These are phyloP conservation scores for Mortierella alpina DNA, from an alignment of 192 early-diverging fungal species.

Conservation along the genomic window DNA sequence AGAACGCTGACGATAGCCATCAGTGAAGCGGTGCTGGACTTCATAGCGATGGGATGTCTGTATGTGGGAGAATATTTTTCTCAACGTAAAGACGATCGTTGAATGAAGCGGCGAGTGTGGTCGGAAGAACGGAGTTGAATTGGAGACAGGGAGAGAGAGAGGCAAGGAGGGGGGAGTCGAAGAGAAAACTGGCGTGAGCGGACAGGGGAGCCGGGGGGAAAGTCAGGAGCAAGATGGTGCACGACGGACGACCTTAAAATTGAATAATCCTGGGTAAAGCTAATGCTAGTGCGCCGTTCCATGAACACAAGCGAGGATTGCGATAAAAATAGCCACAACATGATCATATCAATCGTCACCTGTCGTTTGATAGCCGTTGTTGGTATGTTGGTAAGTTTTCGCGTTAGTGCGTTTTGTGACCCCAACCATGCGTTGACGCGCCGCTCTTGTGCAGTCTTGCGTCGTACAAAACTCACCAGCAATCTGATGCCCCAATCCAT, in stretches of 20 bases:
- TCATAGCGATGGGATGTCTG: neutral
- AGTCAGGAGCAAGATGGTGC: neutral
- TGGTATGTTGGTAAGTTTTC: neutral
- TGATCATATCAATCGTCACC: neutral
- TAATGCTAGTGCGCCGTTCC: neutral
- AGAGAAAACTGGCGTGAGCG: neutral
- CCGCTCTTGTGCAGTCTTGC: neutral
- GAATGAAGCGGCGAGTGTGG: slow-evolving; percentile 2
- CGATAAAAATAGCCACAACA: slow-evolving; percentile 1
- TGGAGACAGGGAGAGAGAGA: neutral
- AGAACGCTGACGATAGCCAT: slow-evolving; percentile 1
- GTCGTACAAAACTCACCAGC: neutral
- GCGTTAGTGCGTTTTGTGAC: neutral
- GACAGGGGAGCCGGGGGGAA: neutral
- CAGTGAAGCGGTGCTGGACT: slow-evolving; percentile 1
- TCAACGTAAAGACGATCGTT: neutral
- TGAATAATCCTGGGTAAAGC: neutral
- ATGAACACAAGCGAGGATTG: neutral
- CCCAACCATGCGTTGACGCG: neutral
- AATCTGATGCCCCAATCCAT: neutral
- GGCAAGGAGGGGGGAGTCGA: neutral
- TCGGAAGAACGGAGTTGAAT: neutral
- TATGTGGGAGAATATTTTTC: neutral
- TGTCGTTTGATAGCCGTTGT: neutral
- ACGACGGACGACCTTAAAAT: too few relatives aligned